Evolutionary conservation across 306 rosid genomes (phyloP), one percentile per base, ranked within the genome.

Genomic region (Carpinus fangiana): DNA sequence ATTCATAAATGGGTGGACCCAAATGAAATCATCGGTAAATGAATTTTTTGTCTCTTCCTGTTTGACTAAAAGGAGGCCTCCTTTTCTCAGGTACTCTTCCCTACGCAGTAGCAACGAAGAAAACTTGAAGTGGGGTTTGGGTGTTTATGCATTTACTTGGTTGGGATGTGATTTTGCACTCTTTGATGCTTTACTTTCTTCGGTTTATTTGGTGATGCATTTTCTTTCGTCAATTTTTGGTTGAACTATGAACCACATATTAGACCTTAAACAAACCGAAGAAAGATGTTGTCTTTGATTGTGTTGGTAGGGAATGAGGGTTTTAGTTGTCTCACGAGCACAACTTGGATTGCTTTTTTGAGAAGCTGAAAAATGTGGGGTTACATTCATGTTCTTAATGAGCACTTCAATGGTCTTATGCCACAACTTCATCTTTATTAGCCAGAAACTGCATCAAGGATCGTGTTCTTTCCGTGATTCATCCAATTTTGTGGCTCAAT

Each of bases 321-420:
- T 66, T 66, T 38, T 41, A 14, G 16, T 66, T 5, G 16, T 66
- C 50, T 66, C 9, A 17, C 38, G 31, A 36, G 48, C 72, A 38
- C 51, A 18, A 36, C 28, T 9, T 41, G 48, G 72, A 66, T 38
- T 75, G 80, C 53, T 45, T 31, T 76, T 59, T 17, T 68, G 78
- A 69, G 78, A 60, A 75, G 65, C 84, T 84, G 82, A 84, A 91
- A 82, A 81, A 91, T 91, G 97, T 81, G 73, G 90, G 80, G 60
- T 83, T 51, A 51, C 75, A 59, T 78, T 76, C 64, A 74, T 79
- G 84, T 80, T 77, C 75, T 87, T 87, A 70, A 90, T 90, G 95
- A 88, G 83, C 93, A 82, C 90, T 60, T 87, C 93, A 77, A 74
- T 80, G 50, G 84, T 85, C 51, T 81, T 87, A 69, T 82, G 87